phyloP scores from a whole-genome alignment of 176 grass and related monocot species.

The Oryza rufipogon region DNA sequence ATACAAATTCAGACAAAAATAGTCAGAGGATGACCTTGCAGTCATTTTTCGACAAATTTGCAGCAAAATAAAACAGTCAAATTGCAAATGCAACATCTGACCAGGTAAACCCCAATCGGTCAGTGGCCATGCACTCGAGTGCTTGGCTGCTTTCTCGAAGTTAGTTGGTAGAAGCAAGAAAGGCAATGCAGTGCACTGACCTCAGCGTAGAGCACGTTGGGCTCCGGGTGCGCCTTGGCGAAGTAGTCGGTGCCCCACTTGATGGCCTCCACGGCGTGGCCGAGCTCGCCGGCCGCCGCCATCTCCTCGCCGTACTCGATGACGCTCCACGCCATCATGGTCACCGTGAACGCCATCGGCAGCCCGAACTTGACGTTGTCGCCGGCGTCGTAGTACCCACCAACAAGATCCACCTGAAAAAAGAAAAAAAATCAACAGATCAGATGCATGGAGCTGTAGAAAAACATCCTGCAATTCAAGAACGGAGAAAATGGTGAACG shows the following conservation, averaged over 20 bases:
- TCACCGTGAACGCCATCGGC: slow-evolving; percentile 97
- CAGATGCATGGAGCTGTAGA: too few relatives aligned
- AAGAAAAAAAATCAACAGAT: too few relatives aligned
- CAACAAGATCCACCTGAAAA: slow-evolving; percentile 72
- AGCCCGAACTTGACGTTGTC: slow-evolving; percentile 98
- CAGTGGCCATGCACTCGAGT: neutral
- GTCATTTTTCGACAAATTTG: slow-evolving; percentile 1
- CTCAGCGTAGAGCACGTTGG: slow-evolving; percentile 85
- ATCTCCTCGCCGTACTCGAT: slow-evolving; percentile 88
- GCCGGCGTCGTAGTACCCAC: slow-evolving; percentile 94
- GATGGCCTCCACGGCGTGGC: slow-evolving; percentile 80
- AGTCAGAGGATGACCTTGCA: neutral
- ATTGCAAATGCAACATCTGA: neutral
- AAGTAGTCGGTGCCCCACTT: slow-evolving; percentile 97
- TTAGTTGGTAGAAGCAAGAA: neutral
- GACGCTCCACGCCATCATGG: slow-evolving; percentile 95
- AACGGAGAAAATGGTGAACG: neutral
- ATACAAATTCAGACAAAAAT: neutral
- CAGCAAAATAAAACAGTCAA: neutral
- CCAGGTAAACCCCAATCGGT: slow-evolving; percentile 26
- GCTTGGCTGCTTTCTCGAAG: neutral
- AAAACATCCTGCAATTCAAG: too few relatives aligned
- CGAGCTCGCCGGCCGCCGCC: slow-evolving; percentile 69
- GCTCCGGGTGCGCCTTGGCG: slow-evolving; percentile 80
- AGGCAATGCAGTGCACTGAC: slow-evolving; percentile 32